Base-by-base conservation (phyloP, 495 filamentous ascomycete species). In the Lasiosphaeria miniovina region DNA sequence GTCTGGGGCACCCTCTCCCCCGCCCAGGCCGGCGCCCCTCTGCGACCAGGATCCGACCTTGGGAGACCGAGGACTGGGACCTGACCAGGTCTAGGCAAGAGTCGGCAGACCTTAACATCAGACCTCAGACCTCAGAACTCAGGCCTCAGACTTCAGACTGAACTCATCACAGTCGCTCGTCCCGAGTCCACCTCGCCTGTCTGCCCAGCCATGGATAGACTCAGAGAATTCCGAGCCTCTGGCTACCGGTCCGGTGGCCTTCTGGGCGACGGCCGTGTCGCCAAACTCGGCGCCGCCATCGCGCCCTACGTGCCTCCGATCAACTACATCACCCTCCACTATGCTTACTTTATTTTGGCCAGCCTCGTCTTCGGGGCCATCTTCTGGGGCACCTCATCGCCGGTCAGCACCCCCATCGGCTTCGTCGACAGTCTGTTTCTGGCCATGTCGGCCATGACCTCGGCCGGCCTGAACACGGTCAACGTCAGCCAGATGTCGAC, bases 361-460 rank as follows among this genome's bases (percentile, higher is more conserved):
- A 83, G 77, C 38, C 65, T 93, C n/a, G 54, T 89, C 45, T 75
- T 80, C 34, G 89, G 87, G 41, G 58, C 88, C 46, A 80, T 94
- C 49, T 91, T 95, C 72, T 93, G 85, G 81, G 81, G 81, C 46
- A 80, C 83, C 3, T 87, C 88, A 2, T 54, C 66, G 43, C 85
- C 86, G 0, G 12, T 5, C 14, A 69, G 75, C 49, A 68, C 76
- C 41, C 87, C 79, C 57, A 81, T 96, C 59, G 76, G 77, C 49
- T 95, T 90, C 74, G 80, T 81, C 6, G 89, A 96, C 68, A 81
- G 85, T 8, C 74, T 96, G 11, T 96, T 93, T 65, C 70, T 94
- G 46, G 82, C 83, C 46, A 83, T 88, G 38, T 88, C 84, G 59
- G 90, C 90, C 17, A 93, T 93, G 82, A 93, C 90, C 14, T 79